These are phyloP conservation scores for Haematococcus sp. DNA, from an alignment of 139 green algal species.

Conservation along the genomic window DNA sequence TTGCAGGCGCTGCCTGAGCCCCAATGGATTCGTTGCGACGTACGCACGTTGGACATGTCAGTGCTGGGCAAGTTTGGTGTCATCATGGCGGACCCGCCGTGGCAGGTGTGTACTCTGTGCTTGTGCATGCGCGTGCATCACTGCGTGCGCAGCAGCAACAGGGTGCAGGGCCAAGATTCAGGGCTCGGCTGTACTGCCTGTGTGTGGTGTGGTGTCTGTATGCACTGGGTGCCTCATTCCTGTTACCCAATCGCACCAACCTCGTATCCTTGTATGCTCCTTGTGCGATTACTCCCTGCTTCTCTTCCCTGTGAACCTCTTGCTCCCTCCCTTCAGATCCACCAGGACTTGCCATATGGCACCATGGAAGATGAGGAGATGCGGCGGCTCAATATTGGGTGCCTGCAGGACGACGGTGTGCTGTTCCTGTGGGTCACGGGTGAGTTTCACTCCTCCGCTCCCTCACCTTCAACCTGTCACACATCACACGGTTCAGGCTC, in stretches of 20 bases:
- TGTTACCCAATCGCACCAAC: too few species aligned
- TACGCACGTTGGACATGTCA: conserved; percentile 77
- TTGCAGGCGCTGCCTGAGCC: conserved; percentile 58
- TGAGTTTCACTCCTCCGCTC: conserved; percentile 21
- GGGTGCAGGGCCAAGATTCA: too few species aligned
- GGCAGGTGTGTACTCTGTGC: conserved; percentile 59
- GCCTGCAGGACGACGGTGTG: conserved; percentile 76
- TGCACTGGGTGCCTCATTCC: too few species aligned
- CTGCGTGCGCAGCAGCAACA: background rate
- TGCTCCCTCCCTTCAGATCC: conserved; percentile 38
- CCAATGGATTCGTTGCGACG: conserved; percentile 84
- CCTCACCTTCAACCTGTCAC: background rate
- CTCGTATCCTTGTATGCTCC: too few species aligned
- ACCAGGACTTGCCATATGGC: conserved; percentile 84
- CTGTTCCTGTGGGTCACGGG: conserved; percentile 90
- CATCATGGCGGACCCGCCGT: conserved; percentile 87
- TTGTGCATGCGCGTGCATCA: background rate
- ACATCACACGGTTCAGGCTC: too few species aligned
- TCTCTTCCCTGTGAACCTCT: too few species aligned
- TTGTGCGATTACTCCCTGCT: too few species aligned
- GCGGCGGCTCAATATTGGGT: conserved; percentile 62
- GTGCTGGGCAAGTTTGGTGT: conserved; percentile 82
- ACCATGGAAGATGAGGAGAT: conserved; percentile 89
- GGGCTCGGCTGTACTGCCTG: too few species aligned
- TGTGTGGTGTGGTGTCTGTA: too few species aligned